Percentiles rank a stretch among this genome's conserved stretches.
These are phyloP conservation scores for Coemansia sp. DNA, from an alignment of 192 early-diverging fungal genomes.

Conservation along the genomic window DNA sequence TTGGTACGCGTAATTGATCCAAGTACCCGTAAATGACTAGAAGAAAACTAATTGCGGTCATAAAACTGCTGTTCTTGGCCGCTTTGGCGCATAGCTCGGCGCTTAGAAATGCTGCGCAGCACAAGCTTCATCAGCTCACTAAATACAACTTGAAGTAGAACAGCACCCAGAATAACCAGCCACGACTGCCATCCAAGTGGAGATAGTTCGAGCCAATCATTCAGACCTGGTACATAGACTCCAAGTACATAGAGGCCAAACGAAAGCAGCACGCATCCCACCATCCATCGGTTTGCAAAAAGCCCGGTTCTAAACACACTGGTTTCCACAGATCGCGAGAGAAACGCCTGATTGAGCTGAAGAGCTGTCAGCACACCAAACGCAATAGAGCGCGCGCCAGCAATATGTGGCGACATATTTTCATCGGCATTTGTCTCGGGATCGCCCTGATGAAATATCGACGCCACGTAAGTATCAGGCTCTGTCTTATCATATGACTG, in stretches of 20 bases:
- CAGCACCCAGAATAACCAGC: slow-evolving; percentile 63
- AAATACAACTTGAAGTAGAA: slow-evolving; percentile 56
- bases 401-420: slow-evolving; percentile 47
- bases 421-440: slow-evolving; percentile 45
- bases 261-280: slow-evolving; percentile 70
- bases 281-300: slow-evolving; percentile 76
- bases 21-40: too few species aligned
- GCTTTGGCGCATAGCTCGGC: background rate
- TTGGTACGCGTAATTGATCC: too few species aligned
- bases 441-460: slow-evolving; percentile 49
- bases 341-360: slow-evolving; percentile 86
- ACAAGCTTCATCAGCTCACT: slow-evolving; percentile 64
- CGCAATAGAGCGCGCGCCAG: slow-evolving; percentile 55
- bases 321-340: slow-evolving; percentile 69
- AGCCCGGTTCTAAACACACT: slow-evolving; percentile 78
- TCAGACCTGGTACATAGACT: slow-evolving; percentile 71
- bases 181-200: slow-evolving; percentile 62
- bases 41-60: background rate
- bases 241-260: slow-evolving; percentile 73
- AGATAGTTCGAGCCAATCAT: slow-evolving; percentile 59
- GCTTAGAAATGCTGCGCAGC: slow-evolving; percentile 37
- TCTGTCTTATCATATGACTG: slow-evolving; percentile 13
- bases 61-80: background rate
- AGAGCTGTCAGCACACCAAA: slow-evolving; percentile 82
- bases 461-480: slow-evolving; percentile 39